Evolutionary conservation across 2,329 filamentous ascomycete species (phyloP), one percentile per base, ranked within the genome.

Genomic region (Ceratocystis alfenasii): DNA sequence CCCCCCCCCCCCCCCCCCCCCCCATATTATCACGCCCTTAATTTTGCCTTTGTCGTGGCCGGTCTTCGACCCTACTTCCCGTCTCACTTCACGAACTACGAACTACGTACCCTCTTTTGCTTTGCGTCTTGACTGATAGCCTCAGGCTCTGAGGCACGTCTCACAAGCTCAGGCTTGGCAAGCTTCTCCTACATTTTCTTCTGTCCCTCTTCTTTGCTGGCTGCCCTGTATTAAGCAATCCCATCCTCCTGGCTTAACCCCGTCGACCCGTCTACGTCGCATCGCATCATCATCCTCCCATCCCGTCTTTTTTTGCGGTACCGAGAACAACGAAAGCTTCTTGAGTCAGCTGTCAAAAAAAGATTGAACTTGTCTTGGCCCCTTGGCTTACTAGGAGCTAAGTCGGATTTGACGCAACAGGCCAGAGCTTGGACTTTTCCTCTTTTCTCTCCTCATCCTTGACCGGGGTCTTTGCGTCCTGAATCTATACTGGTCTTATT

Each of bases 401-500:
- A 59, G 53, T 33, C 53, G 22, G 53, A 59, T 59, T 30, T 36
- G 53, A 59, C 28, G 53, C 25, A 59, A 20, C 33, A 41, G 33
- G 5, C 28, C n/a, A 17, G 28, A 59, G 53, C 53, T 59, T 59
- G 53, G 53, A 59, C 53, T n/a, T 41, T 41, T 41, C 36, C 36
- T 41, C 10, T 41, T 41, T 41, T 41, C 36, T 41, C 36, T 41
- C 2, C 53, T 3, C 28, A 33, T 33, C 28, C 28, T 59, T 59
- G 53, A 59, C 53, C 53, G 15, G 53, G 53, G 28, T 59, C 53
- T n/a, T 33, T n/a, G 53, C 53, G 17, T 59, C 28, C 53, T 59
- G 6, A 30, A 17, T 33, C 53, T 36, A 59, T 59, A 59, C 28
- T 59, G 22, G 53, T 33, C 15, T 33, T 20, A 7, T 25, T 59